These are phyloP conservation scores for Suillus spraguei DNA, from an alignment of 768 basidiomycete species.

Conservation along the genomic window DNA sequence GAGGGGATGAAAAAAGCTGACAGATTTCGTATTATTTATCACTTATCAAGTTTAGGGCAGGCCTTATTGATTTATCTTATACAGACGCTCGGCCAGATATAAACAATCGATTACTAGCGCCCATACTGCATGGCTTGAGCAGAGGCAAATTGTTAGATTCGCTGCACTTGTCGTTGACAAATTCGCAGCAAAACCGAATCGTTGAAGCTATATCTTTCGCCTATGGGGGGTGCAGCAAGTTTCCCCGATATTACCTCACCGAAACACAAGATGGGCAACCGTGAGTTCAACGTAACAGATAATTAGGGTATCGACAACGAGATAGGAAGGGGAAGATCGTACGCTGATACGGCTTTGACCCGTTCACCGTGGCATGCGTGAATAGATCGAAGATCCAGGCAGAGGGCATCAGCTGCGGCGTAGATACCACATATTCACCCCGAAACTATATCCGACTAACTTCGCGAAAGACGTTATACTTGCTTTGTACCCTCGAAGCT, in stretches of 20 bases:
- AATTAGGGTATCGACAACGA: slow-evolving; percentile 2
- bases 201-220: neutral
- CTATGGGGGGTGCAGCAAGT: neutral
- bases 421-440: neutral
- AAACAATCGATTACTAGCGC: neutral
- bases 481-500: neutral
- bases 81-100: neutral
- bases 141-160: neutral
- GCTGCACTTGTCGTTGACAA: neutral
- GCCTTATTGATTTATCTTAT: slow-evolving; percentile 16
- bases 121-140: neutral
- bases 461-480: neutral
- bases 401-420: neutral
- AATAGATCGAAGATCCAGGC: slow-evolving; percentile 6
- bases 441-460: slow-evolving; percentile 3
- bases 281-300: neutral
- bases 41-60: slow-evolving; percentile 39
- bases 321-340: neutral
- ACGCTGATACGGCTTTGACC: neutral
- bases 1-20: slow-evolving; percentile 39
- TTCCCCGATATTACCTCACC: neutral
- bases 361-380: slow-evolving; percentile 2
- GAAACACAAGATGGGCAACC: neutral
- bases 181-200: neutral
- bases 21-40: slow-evolving; percentile 6